Conservation (phyloP, 2,329 filamentous ascomycete genomes). For the Fusarium sp. region DNA sequence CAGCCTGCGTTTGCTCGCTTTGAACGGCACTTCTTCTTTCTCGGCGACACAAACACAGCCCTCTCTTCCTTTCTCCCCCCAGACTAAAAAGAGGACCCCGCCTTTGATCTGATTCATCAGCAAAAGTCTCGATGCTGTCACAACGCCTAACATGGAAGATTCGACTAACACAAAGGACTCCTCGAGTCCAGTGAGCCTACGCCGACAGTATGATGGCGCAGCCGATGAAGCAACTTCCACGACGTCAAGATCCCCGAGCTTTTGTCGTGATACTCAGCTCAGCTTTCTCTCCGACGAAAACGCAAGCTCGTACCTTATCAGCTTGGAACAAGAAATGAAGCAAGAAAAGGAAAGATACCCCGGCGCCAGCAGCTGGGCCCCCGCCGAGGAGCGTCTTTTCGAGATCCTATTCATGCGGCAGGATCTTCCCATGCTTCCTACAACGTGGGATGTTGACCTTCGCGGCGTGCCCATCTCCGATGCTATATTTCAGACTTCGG, state of each 20-base stretch:
- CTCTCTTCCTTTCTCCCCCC: slow-evolving; percentile 15
- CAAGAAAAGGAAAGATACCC: slow-evolving; percentile 60
- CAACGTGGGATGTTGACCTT: slow-evolving; percentile 60
- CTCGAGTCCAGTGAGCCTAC: slow-evolving; percentile 21
- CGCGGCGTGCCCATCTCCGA: slow-evolving; percentile 58
- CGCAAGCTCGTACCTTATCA: slow-evolving; percentile 12
- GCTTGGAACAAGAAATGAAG: slow-evolving; percentile 58
- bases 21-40: slow-evolving; percentile 21
- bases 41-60: slow-evolving; percentile 9
- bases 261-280: slow-evolving; percentile 13
- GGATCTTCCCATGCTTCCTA: slow-evolving; percentile 58
- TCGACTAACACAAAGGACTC: slow-evolving; percentile 15
- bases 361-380: slow-evolving; percentile 65
- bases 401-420: slow-evolving; percentile 60
- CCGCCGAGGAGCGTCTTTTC: slow-evolving; percentile 64
- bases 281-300: slow-evolving; percentile 23
- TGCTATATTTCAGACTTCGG: slow-evolving; percentile 53
- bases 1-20: slow-evolving; percentile 18
- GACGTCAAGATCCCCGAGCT: slow-evolving; percentile 24
- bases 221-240: slow-evolving; percentile 18
- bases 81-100: neutral
- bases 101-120: neutral
- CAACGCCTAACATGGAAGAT: slow-evolving; percentile 22
- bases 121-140: slow-evolving; percentile 4
- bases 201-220: slow-evolving; percentile 8